Base-by-base conservation (phyloP, 345 rosid genomes). In the Salix viminalis region DNA sequence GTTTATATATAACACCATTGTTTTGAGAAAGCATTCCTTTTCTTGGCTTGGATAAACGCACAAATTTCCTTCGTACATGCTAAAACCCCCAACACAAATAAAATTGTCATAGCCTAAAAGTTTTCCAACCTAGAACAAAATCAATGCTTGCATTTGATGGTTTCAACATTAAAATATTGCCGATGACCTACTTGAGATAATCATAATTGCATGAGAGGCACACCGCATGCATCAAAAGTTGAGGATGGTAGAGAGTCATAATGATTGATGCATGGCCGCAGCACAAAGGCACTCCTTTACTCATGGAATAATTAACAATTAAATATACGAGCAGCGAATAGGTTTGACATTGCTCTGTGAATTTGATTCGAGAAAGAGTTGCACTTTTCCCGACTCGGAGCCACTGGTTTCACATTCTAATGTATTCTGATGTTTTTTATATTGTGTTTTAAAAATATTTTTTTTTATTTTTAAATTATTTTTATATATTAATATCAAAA, bases 161-260 rank as follows among this genome's bases (percentile, higher is more conserved):
- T 23, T 58, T 58, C 64, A 10, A 23, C 4, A 56, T 23, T 4
- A 56, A 1, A 9, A 10, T 10, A 41, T 9, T 41, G 44, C 13
- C 44, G 44, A 41, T 41, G 44, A 41, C 44, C 7, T 71, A 70
- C 83, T 76, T 75, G 77, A 74, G 77, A 75, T 6, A 60, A 75
- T 70, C 71, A 82, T 82, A 67, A 82, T 75, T 75, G 77, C 79
- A 75, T 60, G 79, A 75, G 82, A 80, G 77, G 74, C 56, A 69
- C 76, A 42, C 79, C 86, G 83, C 86, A 83, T 83, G 88, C 88
- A 81, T 76, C 66, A 79, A 86, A 83, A 79, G 83, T 71, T 62
- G 58, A 21, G 48, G 24, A n/a, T 28, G 37, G n/a, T 15, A 12
- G 71, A 77, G 73, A 76, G 73, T 72, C 77, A 80, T 75, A 62